Conservation (phyloP, 1,284 basidiomycete species). For the Vanrija humicola region DNA sequence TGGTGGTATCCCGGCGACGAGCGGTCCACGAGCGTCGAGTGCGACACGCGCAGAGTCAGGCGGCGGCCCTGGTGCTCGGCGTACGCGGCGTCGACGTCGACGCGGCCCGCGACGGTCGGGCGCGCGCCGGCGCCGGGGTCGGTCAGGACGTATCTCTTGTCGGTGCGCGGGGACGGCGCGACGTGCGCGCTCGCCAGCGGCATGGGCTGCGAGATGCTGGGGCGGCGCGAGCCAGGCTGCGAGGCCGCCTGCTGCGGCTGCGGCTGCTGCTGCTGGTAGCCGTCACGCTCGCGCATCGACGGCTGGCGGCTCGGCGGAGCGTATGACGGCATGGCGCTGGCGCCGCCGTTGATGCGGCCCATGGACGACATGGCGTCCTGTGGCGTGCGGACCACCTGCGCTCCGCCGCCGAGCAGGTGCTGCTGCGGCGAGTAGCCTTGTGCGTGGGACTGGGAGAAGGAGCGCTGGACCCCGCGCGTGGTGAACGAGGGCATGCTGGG, state of each 20-base stretch:
- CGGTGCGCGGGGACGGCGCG: no score
- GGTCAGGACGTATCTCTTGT: no score
- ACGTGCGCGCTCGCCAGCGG: no score
- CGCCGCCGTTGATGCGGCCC: slow-evolving; percentile 1
- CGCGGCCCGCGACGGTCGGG: neutral
- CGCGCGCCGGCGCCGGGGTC: neutral
- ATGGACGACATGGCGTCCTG: slow-evolving; percentile 26
- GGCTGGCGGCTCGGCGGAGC: slow-evolving; percentile 4
- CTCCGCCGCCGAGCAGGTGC: slow-evolving; percentile 17
- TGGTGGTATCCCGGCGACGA: neutral
- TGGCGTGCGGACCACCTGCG: slow-evolving; percentile 29
- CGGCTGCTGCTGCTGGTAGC: neutral
- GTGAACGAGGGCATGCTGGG: slow-evolving; percentile 1
- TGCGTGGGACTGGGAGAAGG: slow-evolving; percentile 11
- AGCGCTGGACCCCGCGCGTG: slow-evolving; percentile 6
- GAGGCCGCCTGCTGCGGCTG: neutral
- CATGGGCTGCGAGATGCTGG: no score
- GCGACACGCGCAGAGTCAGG: slow-evolving; percentile 4
- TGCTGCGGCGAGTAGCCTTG: neutral
- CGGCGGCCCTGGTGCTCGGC: slow-evolving; percentile 2
- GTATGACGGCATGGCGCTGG: neutral
- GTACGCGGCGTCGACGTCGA: slow-evolving; percentile 5
- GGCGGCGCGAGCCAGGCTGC: neutral
- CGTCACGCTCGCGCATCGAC: slow-evolving; percentile 2
- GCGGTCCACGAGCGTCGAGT: neutral